Conservation (phyloP, 2,329 filamentous ascomycete genomes). For the Fusarium anguioides region DNA sequence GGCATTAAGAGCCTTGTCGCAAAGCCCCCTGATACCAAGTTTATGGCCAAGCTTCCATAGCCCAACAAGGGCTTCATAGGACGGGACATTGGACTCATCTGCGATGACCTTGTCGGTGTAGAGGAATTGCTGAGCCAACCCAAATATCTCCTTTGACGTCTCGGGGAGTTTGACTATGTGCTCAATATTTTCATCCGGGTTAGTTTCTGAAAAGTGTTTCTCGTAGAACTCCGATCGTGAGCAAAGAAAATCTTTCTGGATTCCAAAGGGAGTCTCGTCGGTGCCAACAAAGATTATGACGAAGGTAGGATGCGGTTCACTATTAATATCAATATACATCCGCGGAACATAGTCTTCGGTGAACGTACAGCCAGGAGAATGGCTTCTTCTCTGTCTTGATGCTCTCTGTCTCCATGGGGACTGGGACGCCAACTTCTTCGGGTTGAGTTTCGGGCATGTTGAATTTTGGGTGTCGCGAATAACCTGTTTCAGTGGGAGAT, state of each 20-base stretch:
- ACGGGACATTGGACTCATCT: constrained; percentile 56
- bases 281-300: constrained; percentile 65
- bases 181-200: constrained; percentile 57
- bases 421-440: constrained; percentile 14
- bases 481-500: not conserved
- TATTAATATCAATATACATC: constrained; percentile 42
- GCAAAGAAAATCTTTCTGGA: constrained; percentile 69
- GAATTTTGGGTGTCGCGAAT: not conserved
- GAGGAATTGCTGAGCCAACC: constrained; percentile 65
- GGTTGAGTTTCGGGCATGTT: constrained; percentile 33
- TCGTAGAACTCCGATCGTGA: constrained; percentile 62
- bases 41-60: constrained; percentile 67
- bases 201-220: constrained; percentile 55
- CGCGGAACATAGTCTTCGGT: not conserved
- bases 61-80: constrained; percentile 65
- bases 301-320: constrained; percentile 66
- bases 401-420: constrained; percentile 16
- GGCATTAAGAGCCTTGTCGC: constrained; percentile 65
- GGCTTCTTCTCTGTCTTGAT: constrained; percentile 26
- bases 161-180: constrained; percentile 63
- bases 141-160: constrained; percentile 62
- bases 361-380: constrained; percentile 55
- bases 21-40: constrained; percentile 65
- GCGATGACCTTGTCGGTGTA: constrained; percentile 63
- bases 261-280: constrained; percentile 64